phyloP scores from a whole-genome alignment of 495 filamentous ascomycete genomes.

The Neurospora hispaniola region DNA sequence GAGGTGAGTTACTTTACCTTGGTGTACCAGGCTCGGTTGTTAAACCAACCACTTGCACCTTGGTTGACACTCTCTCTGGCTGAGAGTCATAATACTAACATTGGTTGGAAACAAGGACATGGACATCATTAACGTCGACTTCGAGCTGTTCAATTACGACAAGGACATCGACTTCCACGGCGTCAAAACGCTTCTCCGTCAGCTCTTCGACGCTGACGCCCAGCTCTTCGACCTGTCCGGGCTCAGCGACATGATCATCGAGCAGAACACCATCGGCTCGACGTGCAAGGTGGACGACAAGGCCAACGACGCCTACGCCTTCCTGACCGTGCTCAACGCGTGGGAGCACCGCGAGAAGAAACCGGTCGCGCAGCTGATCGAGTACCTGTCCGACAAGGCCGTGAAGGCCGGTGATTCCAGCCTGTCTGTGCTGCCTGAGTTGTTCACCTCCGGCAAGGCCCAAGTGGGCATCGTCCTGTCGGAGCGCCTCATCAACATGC shows the following conservation, averaged over 20 bases:
- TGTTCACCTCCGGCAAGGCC: conserved; percentile 47
- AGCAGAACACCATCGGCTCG: conserved; percentile 79
- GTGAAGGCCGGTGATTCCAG: conserved; percentile 8
- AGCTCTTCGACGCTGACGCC: conserved; percentile 86
- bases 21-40: conserved; percentile 4
- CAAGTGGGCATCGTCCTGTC: conserved; percentile 73
- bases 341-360: conserved; percentile 68
- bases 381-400: conserved; percentile 60
- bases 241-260: conserved; percentile 76
- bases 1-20: conserved; percentile 20
- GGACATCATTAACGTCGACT: conserved; percentile 89
- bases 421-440: conserved; percentile 25
- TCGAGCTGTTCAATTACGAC: conserved; percentile 97
- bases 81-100: background rate
- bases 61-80: background rate
- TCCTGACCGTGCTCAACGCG: conserved; percentile 81
- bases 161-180: conserved; percentile 88
- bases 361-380: conserved; percentile 53
- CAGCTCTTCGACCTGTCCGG: conserved; percentile 77
- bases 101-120: conserved; percentile 52
- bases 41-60: background rate
- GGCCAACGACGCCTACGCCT: conserved; percentile 88
- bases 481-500: conserved; percentile 92
- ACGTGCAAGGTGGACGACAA: conserved; percentile 94
- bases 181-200: conserved; percentile 77